phyloP scores from a whole-genome alignment of 1,284 basidiomycete species.

The Fereydounia khargensis region DNA sequence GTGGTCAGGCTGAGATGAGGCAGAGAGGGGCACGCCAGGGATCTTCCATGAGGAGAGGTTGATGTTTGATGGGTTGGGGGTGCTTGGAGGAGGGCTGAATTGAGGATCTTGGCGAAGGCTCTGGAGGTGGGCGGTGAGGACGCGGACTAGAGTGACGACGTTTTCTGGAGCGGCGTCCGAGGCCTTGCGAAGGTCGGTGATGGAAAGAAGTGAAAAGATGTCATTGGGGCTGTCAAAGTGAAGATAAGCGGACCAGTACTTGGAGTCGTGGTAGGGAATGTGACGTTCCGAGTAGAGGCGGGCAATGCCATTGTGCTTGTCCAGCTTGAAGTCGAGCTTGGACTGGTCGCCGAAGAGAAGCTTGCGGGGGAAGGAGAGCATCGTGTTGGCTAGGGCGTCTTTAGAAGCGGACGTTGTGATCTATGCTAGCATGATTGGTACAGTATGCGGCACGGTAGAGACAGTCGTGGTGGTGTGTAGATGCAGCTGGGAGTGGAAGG shows the following conservation, averaged over 20 bases:
- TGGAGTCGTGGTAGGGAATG: constrained; percentile 39
- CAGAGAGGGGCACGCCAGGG: constrained; percentile 12
- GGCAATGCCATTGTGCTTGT: constrained; percentile 31
- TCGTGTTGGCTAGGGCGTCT: too few species aligned
- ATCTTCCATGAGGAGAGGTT: constrained; percentile 18
- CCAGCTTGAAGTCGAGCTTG: constrained; percentile 33
- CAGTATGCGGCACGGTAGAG: too few species aligned
- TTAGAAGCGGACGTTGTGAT: too few species aligned
- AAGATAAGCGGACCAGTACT: constrained; percentile 43
- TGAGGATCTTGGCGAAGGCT: constrained; percentile 41
- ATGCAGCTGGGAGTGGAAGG: too few species aligned
- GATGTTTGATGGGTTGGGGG: constrained; percentile 3
- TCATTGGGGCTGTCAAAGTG: constrained; percentile 42
- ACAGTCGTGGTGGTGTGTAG: too few species aligned
- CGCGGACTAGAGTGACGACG: constrained; percentile 41
- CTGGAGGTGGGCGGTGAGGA: constrained; percentile 49
- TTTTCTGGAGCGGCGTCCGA: constrained; percentile 42
- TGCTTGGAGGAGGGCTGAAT: constrained; percentile 33
- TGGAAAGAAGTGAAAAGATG: constrained; percentile 35
- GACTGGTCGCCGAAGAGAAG: constrained; percentile 28
- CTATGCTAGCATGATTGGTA: too few species aligned
- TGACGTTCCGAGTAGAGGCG: constrained; percentile 43
- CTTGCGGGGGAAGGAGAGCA: constrained; percentile 25
- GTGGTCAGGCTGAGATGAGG: not conserved
- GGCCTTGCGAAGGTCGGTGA: constrained; percentile 38